Evolutionary conservation across 1,284 basidiomycete species (phyloP).

Genomic region (Puccinia hordei): DNA sequence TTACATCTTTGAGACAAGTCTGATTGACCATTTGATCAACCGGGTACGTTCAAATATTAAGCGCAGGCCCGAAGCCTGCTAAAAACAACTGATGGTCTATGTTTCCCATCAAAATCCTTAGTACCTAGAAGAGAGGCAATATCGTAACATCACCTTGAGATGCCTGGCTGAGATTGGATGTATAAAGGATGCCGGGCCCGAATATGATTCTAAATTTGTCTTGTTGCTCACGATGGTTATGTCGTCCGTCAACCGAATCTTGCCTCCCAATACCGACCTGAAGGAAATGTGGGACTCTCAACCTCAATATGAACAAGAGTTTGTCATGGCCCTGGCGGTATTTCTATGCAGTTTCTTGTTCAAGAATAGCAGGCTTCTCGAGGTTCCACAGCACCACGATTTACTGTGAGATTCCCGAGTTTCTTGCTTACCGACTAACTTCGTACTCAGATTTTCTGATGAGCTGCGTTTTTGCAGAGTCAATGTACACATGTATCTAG

Average conservation of each 20-base stretch:
- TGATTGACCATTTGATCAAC: slow-evolving; percentile 85
- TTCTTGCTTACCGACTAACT: not conserved
- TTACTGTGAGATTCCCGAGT: slow-evolving; percentile 66
- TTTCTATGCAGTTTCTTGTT: slow-evolving; percentile 97
- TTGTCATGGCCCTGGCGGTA: slow-evolving; percentile 92
- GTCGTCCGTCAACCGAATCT: slow-evolving; percentile 94
- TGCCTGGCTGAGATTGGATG: slow-evolving; percentile 96
- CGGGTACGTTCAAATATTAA: not conserved
- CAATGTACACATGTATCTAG: slow-evolving; percentile 97
- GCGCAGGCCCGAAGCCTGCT: not conserved
- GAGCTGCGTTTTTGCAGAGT: slow-evolving; percentile 58
- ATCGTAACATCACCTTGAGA: slow-evolving; percentile 95
- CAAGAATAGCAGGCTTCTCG: slow-evolving; percentile 75
- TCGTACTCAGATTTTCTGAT: not conserved
- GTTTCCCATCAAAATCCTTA: slow-evolving; percentile 58
- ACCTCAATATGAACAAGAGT: slow-evolving; percentile 90
- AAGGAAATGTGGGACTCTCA: slow-evolving; percentile 87
- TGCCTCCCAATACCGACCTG: slow-evolving; percentile 87
- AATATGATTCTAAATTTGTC: slow-evolving; percentile 98
- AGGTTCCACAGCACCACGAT: slow-evolving; percentile 87
- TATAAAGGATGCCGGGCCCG: slow-evolving; percentile 84
- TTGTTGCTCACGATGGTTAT: slow-evolving; percentile 97
- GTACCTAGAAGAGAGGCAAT: slow-evolving; percentile 96
- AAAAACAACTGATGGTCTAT: not conserved
- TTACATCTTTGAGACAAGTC: slow-evolving; percentile 97